Conservation (phyloP, 2,329 filamentous ascomycete species). For the Cyanodermella asteris region DNA sequence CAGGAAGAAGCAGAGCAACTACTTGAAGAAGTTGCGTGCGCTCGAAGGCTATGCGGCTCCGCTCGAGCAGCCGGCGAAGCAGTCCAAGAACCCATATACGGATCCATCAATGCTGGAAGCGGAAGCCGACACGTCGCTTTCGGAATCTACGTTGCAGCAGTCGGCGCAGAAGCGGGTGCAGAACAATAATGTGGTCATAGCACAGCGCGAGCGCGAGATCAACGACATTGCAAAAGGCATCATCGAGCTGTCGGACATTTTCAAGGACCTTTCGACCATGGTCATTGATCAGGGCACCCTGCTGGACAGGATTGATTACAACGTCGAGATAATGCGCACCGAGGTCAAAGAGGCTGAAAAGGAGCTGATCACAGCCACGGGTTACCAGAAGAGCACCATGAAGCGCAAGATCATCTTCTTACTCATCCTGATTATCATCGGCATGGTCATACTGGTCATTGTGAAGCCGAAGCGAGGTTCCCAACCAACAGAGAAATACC, state of each 20-base stretch:
- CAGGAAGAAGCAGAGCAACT: conserved; percentile 90
- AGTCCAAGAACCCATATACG: conserved; percentile 42
- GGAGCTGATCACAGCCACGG: conserved; percentile 68
- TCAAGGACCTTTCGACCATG: conserved; percentile 90
- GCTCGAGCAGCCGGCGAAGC: conserved; percentile 27
- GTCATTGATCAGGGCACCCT: conserved; percentile 81
- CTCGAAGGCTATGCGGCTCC: conserved; percentile 39
- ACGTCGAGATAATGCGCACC: conserved; percentile 83
- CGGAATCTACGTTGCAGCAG: conserved; percentile 69
- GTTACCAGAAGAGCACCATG: conserved; percentile 69
- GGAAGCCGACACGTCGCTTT: conserved; percentile 79
- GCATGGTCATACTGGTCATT: conserved; percentile 63
- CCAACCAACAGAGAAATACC: too few species aligned
- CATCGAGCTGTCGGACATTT: conserved; percentile 89
- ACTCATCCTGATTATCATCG: conserved; percentile 63
- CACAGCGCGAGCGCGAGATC: conserved; percentile 86
- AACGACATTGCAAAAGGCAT: conserved; percentile 96
- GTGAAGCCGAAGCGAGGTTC: conserved; percentile 62
- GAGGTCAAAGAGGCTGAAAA: conserved; percentile 87
- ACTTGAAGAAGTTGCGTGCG: conserved; percentile 70
- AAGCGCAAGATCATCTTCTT: conserved; percentile 87
- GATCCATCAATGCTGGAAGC: conserved; percentile 84
- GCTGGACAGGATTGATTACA: conserved; percentile 91
- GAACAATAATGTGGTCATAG: conserved; percentile 64
- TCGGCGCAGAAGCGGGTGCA: conserved; percentile 45